These are phyloP conservation scores for Botrytis deweyae DNA, from an alignment of 2,329 filamentous ascomycete species.

Conservation along the genomic window DNA sequence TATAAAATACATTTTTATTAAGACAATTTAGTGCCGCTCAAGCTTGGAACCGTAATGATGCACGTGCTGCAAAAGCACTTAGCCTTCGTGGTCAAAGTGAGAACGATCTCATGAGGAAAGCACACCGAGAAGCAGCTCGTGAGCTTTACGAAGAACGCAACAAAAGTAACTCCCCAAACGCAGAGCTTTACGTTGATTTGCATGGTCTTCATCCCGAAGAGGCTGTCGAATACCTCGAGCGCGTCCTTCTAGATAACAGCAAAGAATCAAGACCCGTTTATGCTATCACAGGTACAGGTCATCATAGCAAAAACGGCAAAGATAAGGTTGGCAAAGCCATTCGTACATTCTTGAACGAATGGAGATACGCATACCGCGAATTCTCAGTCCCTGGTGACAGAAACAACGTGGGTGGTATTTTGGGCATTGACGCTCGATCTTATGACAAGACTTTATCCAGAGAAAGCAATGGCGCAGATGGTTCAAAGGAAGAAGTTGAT, in stretches of 20 bases:
- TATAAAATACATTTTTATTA: constrained; percentile 15
- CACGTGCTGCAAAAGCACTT: constrained; percentile 89
- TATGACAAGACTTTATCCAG: constrained; percentile 61
- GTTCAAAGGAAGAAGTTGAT: constrained; percentile 47
- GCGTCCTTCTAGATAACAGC: constrained; percentile 79
- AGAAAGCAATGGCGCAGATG: constrained; percentile 41
- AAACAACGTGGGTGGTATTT: constrained; percentile 73
- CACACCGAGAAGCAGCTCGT: constrained; percentile 87
- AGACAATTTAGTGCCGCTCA: constrained; percentile 72
- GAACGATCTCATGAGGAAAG: constrained; percentile 96
- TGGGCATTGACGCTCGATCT: constrained; percentile 66
- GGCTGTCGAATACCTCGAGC: constrained; percentile 89
- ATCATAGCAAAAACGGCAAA: constrained; percentile 98
- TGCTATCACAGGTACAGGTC: constrained; percentile 93
- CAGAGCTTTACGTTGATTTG: constrained; percentile 89
- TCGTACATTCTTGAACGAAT: constrained; percentile 87
- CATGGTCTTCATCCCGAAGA: constrained; percentile 99
- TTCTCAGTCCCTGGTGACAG: constrained; percentile 96
- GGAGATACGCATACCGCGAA: constrained; percentile 93
- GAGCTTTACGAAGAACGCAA: constrained; percentile 94
- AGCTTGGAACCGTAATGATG: constrained; percentile 98
- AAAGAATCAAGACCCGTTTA: constrained; percentile 76
- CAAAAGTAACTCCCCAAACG: constrained; percentile 56
- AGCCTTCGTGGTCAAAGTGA: constrained; percentile 93
- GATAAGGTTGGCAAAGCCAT: constrained; percentile 97